Percentiles rank a stretch among this genome's conserved stretches.
Evolutionary conservation across 495 filamentous ascomycete genomes (phyloP).

Genomic region (Talaromyces trachyspermus): DNA sequence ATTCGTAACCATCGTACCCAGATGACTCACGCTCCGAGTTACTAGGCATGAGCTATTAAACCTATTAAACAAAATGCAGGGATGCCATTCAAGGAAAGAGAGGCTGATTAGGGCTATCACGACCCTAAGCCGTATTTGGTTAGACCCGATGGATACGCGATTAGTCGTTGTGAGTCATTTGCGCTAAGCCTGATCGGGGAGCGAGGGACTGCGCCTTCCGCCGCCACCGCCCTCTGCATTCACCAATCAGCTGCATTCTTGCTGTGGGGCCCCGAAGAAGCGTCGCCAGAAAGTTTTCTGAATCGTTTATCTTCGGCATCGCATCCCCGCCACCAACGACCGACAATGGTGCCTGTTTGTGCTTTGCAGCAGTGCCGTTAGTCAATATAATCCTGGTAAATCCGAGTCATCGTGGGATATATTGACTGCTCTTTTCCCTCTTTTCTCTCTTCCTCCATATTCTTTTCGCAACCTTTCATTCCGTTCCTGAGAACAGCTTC

Average conservation of each 20-base stretch:
- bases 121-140: neutral
- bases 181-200: conserved; percentile 1
- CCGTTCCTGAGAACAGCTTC: conserved; percentile 6
- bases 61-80: no score
- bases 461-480: neutral
- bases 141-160: neutral
- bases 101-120: no score
- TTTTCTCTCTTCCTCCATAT: no score
- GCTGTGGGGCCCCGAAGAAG: neutral
- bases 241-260: neutral
- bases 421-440: neutral
- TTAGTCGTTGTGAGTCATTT: conserved; percentile 3
- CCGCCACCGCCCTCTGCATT: neutral
- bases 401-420: neutral
- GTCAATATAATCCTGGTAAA: neutral
- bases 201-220: neutral
- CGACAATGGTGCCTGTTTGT: neutral
- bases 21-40: no score
- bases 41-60: no score
- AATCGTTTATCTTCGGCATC: no score
- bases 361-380: no score
- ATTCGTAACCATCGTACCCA: no score
- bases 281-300: conserved; percentile 1
- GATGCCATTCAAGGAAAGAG: no score
- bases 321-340: neutral